Base-by-base conservation (phyloP, 768 basidiomycete genomes). In the Leccinum longicurvipes region DNA sequence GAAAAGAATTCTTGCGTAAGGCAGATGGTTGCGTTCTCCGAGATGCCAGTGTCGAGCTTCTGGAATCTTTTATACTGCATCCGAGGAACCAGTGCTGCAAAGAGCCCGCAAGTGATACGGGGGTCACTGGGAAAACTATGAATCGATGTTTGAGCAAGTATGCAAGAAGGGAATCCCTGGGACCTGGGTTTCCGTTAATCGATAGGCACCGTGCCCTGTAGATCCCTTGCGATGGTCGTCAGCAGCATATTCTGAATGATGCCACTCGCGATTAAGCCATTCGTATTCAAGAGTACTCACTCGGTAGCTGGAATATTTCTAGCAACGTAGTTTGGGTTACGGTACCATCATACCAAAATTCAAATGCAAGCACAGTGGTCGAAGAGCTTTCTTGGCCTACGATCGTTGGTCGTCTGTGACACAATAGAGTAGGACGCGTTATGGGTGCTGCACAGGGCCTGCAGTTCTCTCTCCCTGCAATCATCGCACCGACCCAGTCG, bases 21-120 rank as follows among this genome's bases (percentile, higher is more conserved):
- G 4, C 64, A 69, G 23, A 34, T n/a, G n/a, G n/a, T 60, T 9
- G 44, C 47, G 12, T 10, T 47, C 24, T 17, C 47, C 12, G 31
- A 32, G 69, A 60, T 9, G 69, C n/a, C n/a, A n/a, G 71, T 3
- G 42, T 67, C 29, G 62, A 63, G 42, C 63, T 71, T 39, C 59
- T n/a, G n/a, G n/a, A n/a, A n/a, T 41, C 10, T 71, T 10, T 44
- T 71, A 1, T 71, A 53, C 50, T 72, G 67, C 31, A 42, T 73
- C 27, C 72, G 69, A 36, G 70, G 60, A 17, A 58, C 55, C 23
- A 60, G 59, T 31, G 25, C 44, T 45, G 29, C 34, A 49, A 66
- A 46, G 44, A 23, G 27, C 19, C 23, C 60, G 24, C 61, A 61
- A 48, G 34, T 63, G n/a, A 70, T 57, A 32, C 29, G 17, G 21